Base-by-base conservation (phyloP, 208 protist genomes). In the Naegleria gruberi region DNA sequence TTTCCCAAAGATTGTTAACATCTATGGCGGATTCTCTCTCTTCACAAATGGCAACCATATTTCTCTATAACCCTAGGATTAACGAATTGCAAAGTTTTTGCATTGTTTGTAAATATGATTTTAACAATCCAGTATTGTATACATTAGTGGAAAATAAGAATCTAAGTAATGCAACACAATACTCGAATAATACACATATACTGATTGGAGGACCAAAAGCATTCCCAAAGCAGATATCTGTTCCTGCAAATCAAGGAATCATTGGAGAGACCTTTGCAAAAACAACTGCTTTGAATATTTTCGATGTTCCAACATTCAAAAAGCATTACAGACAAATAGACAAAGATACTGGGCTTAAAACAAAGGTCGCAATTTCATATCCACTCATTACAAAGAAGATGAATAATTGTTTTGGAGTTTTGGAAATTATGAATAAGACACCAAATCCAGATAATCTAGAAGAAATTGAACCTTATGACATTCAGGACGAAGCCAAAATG, bases 331-430 rank as follows among this genome's bases (percentile, higher is more conserved):
- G 92, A 45, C 84, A 91, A 8, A 92, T 95, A 55, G 94, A 96
- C 90, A 94, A 94, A 90, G 91, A 92, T 44, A 93, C 95, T 46
- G 95, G 94, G 47, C 96, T 95, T 91, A 92, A 93, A 85, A 97
- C 95, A 45, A 92, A 94, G 90, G 95, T 93, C 0, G 94, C 96
- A 19, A 85, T 97, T 57, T 96, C 81, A 43, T 73, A 91, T 51
- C 92, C 92, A 19, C 23, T 93, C 5, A n/a, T 81, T 37, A 47
- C 87, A 43, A 42, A 88, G 19, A 73, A 55, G 15, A 87, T 6
- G 0, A 55, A 87, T 89, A 34, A 8, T 44, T 30, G 82, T 41
- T 44, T 91, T 45, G 90, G 83, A 34, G 90, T 91, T 5, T 47
- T 89, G 46, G 55, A 91, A 86, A 42, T 91, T 8, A 44, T 91